Percentiles rank a stretch among this genome's conserved stretches.
These are phyloP conservation scores for Byssochlamys sp. DNA, from an alignment of 2,329 filamentous ascomycete genomes.

Conservation along the genomic window DNA sequence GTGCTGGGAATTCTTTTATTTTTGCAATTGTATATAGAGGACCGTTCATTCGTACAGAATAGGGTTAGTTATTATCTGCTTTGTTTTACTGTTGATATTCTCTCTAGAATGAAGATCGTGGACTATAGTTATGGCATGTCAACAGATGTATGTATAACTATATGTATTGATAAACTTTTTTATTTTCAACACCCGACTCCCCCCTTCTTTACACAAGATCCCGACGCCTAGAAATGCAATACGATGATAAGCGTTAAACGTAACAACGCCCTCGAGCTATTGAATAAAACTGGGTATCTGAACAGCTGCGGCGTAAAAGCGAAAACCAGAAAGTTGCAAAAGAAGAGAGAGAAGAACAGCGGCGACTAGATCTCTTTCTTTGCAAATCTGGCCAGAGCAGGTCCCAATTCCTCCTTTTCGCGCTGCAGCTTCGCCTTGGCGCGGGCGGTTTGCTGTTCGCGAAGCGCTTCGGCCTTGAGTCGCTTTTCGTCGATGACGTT, in stretches of 20 bases:
- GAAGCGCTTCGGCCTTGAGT: conserved; percentile 72
- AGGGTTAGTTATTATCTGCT: neutral
- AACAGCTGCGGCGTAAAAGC: conserved; percentile 4
- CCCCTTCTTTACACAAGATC: neutral
- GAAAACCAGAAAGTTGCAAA: conserved; percentile 3
- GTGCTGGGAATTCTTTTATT: neutral
- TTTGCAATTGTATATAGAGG: neutral
- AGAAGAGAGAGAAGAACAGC: conserved; percentile 7
- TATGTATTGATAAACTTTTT: neutral
- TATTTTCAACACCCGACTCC: neutral
- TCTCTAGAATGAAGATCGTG: neutral
- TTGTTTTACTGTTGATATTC: neutral
- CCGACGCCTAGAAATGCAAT: neutral
- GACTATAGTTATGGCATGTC: neutral
- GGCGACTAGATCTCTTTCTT: conserved; percentile 45
- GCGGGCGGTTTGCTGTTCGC: conserved; percentile 58
- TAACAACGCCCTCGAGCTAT: neutral
- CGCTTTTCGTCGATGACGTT: conserved; percentile 96
- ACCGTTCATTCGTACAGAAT: neutral
- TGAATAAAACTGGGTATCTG: conserved; percentile 1
- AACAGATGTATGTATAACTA: neutral
- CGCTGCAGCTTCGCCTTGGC: conserved; percentile 57
- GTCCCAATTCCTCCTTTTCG: conserved; percentile 68
- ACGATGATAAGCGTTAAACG: neutral
- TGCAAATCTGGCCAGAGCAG: conserved; percentile 76